Evolutionary conservation across 176 grass and related monocot genomes (phyloP), one percentile per base, ranked within the genome.

Genomic region (Alloteropsis semialata): DNA sequence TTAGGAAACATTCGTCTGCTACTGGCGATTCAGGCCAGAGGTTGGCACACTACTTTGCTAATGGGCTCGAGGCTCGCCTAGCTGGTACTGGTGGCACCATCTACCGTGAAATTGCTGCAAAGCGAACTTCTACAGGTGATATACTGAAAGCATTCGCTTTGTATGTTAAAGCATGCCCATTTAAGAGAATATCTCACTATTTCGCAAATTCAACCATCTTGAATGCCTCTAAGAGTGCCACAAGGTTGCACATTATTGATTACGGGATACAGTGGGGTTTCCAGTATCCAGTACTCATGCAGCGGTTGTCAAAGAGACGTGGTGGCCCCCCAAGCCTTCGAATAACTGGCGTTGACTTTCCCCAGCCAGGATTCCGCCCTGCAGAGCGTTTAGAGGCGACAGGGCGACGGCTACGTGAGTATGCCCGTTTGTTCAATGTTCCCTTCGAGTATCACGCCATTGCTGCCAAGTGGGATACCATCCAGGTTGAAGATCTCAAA

Each of bases 381-480:
- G 61, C 76, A 11, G 81, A 89, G 62, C 82, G 76, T 27, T 24
- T 85, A 13, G 82, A 89, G 69, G 82, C 76, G 5, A 84, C 87
- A 2, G 87, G 82, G 21, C 41, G 42, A 3, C 51, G 82, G 10
- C 41, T 89, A 50, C 69, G 67, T 22, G 76, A 89, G 30, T 85
- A 89, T 50, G 87, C 87, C 27, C 63, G 21, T 29, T 69, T 81
- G 87, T 84, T 75, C 11, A 51, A 89, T 27, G 33, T 84, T 15
- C 76, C 76, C 4, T 89, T 89, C 1, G 87, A 84, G 58, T 89
- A 81, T 51, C 76, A 33, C 1, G 13, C 50, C 6, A 75, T 85
- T 9, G 87, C 87, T 69, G 87, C 42, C 51, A 85, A 89, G 69
- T 85, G 76, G 87, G 82, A 85, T 68, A 42, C 76, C 42, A 85